Conservation (phyloP, 1,139 yeast species). For the Yarrowia galli region DNA sequence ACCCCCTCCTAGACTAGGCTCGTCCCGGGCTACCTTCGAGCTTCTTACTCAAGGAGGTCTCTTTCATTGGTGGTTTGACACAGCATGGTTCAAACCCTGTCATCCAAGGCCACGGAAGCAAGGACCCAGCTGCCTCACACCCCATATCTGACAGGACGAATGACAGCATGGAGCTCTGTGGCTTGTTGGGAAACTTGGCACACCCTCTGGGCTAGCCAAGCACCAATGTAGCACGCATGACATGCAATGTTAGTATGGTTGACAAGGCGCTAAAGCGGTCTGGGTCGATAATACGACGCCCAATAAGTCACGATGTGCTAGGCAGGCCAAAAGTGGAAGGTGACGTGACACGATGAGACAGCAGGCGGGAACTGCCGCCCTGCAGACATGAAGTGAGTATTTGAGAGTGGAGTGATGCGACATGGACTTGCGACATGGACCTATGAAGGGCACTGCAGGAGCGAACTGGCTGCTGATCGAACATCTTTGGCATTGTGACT, state of each 20-base stretch:
- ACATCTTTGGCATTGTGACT: background rate
- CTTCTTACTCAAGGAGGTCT: too few species aligned
- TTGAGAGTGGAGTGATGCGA: background rate
- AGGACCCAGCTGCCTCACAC: too few species aligned
- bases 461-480: background rate
- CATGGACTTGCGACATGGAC: background rate
- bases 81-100: too few species aligned
- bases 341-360: background rate
- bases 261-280: conserved; percentile 3
- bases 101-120: too few species aligned
- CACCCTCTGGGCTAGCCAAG: background rate
- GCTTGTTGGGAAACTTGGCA: background rate
- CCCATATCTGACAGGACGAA: too few species aligned
- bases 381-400: background rate
- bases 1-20: background rate
- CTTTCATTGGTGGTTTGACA: too few species aligned
- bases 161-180: background rate
- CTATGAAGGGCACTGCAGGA: background rate
- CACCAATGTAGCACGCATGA: background rate
- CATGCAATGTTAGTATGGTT: background rate
- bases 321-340: background rate
- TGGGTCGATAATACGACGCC: background rate
- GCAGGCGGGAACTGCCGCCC: background rate
- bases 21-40: background rate
- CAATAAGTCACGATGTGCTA: background rate